Evolutionary conservation across 2,329 filamentous ascomycete species (phyloP).

Genomic region (Claviceps digitariae): DNA sequence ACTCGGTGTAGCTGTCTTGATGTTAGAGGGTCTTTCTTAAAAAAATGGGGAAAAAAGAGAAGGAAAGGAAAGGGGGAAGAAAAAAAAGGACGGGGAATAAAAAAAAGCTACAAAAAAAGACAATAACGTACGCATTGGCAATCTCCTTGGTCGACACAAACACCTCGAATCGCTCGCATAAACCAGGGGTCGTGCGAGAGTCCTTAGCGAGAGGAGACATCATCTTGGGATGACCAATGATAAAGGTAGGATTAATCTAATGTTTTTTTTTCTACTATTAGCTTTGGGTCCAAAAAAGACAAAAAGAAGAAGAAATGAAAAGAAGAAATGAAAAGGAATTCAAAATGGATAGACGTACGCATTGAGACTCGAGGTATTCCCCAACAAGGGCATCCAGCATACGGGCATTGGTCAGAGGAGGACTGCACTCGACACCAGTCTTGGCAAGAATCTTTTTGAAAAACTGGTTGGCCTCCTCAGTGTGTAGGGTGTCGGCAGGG

Average conservation of each 20-base stretch:
- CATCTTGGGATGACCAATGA: conserved; percentile 47
- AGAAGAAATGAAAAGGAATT: not conserved
- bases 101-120: no score
- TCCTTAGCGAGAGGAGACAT: conserved; percentile 95
- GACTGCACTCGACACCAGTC: conserved; percentile 77
- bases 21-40: not conserved
- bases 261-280: conserved; percentile 1
- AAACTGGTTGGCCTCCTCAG: conserved; percentile 77
- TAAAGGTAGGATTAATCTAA: conserved; percentile 58
- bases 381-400: conserved; percentile 94
- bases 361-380: conserved; percentile 89
- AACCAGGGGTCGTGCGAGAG: conserved; percentile 64
- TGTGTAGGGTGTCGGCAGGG: conserved; percentile 77
- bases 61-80: not conserved
- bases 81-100: no score
- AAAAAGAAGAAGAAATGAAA: not conserved
- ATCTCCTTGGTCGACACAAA: conserved; percentile 75
- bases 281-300: not conserved
- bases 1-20: conserved; percentile 60
- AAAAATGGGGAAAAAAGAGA: not conserved
- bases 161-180: conserved; percentile 94
- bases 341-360: conserved; percentile 25
- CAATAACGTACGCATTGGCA: conserved; percentile 54
- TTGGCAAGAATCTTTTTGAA: conserved; percentile 74
- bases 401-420: conserved; percentile 81